Evolutionary conservation across 2,329 filamentous ascomycete species (phyloP).

Genomic region (Aspergillus uvarum): DNA sequence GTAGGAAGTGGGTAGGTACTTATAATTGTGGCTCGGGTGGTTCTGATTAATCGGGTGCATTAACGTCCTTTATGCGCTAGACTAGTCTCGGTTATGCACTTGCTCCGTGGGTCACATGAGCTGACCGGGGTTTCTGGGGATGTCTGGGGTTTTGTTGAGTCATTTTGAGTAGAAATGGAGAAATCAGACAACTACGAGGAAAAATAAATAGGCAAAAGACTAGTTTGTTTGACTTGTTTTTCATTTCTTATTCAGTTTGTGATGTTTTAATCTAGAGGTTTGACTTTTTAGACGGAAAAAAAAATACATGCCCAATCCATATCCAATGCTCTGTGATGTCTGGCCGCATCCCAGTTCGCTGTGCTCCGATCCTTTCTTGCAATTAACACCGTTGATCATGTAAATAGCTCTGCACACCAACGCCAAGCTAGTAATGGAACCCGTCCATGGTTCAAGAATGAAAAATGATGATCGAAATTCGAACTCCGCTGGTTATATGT

Average conservation of each 20-base stretch:
- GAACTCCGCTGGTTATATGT: constrained; percentile 6
- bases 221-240: not conserved
- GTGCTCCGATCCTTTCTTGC: not conserved
- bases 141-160: no score
- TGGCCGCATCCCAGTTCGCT: not conserved
- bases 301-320: not conserved
- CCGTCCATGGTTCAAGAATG: not conserved
- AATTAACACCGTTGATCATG: not conserved
- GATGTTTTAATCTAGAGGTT: not conserved
- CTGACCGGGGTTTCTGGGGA: no score
- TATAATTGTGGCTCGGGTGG: no score
- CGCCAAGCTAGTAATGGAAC: constrained; percentile 3
- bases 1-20: no score
- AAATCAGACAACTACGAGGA: not conserved
- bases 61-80: no score
- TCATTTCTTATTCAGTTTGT: not conserved
- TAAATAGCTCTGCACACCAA: constrained; percentile 1
- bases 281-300: not conserved
- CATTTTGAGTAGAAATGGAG: no score
- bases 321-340: not conserved
- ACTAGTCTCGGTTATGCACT: no score
- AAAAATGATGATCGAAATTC: not conserved
- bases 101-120: no score
- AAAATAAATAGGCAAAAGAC: not conserved
- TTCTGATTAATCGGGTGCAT: no score